Evolutionary conservation across 305 asterid genomes (phyloP).

Genomic region (Stenogyne calaminthoides): DNA sequence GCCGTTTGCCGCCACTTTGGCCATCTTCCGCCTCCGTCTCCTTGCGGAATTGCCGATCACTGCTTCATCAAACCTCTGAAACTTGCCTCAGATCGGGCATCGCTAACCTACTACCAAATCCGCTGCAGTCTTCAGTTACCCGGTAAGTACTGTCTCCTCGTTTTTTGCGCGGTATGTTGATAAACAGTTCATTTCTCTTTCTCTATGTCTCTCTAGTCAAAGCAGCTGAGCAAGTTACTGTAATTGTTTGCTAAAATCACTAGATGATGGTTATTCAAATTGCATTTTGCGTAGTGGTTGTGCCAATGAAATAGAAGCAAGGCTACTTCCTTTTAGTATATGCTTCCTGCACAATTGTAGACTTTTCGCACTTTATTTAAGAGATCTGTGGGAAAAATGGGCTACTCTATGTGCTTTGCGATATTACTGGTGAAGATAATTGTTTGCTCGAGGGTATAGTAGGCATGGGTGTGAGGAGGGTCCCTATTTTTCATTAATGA

Average conservation of each 20-base stretch:
- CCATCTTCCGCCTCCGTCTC: neutral
- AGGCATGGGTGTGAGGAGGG: slow-evolving; percentile 2
- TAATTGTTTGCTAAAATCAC: neutral
- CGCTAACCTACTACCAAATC: slow-evolving; percentile 12
- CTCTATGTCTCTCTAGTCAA: neutral
- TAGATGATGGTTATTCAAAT: neutral
- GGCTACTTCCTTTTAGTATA: neutral
- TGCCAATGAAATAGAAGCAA: neutral
- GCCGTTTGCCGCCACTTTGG: slow-evolving; percentile 28
- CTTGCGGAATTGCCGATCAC: neutral
- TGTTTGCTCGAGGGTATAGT: neutral
- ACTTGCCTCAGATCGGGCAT: slow-evolving; percentile 26
- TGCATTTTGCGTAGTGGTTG: neutral
- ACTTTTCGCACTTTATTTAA: neutral
- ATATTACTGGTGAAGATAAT: neutral
- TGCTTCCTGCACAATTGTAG: neutral
- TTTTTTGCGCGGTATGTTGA: slow-evolving; percentile 11
- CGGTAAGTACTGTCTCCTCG: slow-evolving; percentile 8
- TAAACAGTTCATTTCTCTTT: neutral
- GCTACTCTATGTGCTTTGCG: neutral
- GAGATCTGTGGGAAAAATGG: neutral
- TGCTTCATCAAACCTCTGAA: neutral
- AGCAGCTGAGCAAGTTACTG: neutral
- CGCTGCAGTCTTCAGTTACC: neutral
- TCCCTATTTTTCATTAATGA: neutral